Conservation (phyloP, 306 rosid genomes). For the Gynostemma pentaphyllum region DNA sequence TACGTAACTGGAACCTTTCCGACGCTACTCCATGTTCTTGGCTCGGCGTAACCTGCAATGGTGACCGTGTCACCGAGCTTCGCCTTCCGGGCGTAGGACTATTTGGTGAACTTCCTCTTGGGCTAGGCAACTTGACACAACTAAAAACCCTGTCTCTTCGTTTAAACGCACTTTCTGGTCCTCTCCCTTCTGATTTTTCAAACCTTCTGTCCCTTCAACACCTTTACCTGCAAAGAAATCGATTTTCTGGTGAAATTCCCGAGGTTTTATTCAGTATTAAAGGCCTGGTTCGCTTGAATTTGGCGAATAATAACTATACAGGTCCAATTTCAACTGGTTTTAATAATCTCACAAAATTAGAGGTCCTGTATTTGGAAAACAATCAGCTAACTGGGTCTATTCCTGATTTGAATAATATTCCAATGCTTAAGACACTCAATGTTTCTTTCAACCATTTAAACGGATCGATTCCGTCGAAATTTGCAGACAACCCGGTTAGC, state of each 20-base stretch:
- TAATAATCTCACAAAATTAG: constrained; percentile 37
- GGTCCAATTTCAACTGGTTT: constrained; percentile 50
- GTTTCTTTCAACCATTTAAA: constrained; percentile 50
- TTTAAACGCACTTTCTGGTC: constrained; percentile 41
- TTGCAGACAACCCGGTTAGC: constrained; percentile 22
- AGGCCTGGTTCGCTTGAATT: constrained; percentile 40
- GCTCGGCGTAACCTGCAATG: constrained; percentile 47
- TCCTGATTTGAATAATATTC: constrained; percentile 36
- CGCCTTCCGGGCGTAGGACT: constrained; percentile 63
- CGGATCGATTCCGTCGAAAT: constrained; percentile 44
- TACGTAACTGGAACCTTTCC: constrained; percentile 44
- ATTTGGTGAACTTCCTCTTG: constrained; percentile 49
- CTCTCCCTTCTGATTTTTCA: constrained; percentile 39
- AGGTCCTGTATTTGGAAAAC: constrained; percentile 37
- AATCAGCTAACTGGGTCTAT: constrained; percentile 50
- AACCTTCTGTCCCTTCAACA: constrained; percentile 25
- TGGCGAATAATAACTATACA: constrained; percentile 44
- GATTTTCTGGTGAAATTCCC: constrained; percentile 50
- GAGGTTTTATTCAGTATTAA: constrained; percentile 29
- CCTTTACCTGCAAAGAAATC: constrained; percentile 50
- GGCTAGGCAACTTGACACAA: constrained; percentile 64
- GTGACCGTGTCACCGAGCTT: constrained; percentile 32
- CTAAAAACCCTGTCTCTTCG: constrained; percentile 67
- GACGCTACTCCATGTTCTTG: constrained; percentile 41
- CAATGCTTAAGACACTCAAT: constrained; percentile 35